Base-by-base conservation (phyloP, 768 basidiomycete species). In the Lactarius evosmus region DNA sequence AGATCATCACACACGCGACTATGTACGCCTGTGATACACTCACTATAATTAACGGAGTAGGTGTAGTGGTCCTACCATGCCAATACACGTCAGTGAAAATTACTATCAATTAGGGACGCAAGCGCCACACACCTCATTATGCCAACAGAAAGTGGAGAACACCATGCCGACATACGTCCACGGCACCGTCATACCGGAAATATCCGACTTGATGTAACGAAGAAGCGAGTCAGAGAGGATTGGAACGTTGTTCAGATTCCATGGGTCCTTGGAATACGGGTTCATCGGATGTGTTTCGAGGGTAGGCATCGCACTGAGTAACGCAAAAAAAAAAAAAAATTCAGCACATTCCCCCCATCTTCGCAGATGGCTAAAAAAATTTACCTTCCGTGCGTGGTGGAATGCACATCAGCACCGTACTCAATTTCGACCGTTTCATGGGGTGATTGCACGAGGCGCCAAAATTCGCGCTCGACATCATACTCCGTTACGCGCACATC, bases 141-240 rank as follows among this genome's bases (percentile, higher is more conserved):
- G 97, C 97, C 97, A 99, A 74, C 96, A 98, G 75, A 99, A 99
- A 3, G 97, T 96, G 16, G 95, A 96, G 74, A 99, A 99, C 19
- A 94, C 82, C 96, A 98, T 98, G 53, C 97, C 97, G 66, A 98
- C 93, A 74, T 99, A 99, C 40, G 93, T 97, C 95, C 95, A 98
- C 12, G 95, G 95, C 11, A 98, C 93, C 2, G 96, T 98, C 96
- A 99, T 99, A 16, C 97, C 97, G 58, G 95, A 98, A 60, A 99
- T 97, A 74, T 98, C 95, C 4, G 94, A 95, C 76, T 98, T 97
- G 78, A 99, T 97, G 75, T 88, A 99, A 14, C 97, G 91, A 36
- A 99, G 82, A 12, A 99, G 83, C 32, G 96, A 98, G 63, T 96
- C 93, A 1, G 88, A 82, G 12, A 96, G 77, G 66, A 98, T 97